These are phyloP conservation scores for Hygrophila difformis DNA, from an alignment of 257 asterid species.

Conservation along the genomic window DNA sequence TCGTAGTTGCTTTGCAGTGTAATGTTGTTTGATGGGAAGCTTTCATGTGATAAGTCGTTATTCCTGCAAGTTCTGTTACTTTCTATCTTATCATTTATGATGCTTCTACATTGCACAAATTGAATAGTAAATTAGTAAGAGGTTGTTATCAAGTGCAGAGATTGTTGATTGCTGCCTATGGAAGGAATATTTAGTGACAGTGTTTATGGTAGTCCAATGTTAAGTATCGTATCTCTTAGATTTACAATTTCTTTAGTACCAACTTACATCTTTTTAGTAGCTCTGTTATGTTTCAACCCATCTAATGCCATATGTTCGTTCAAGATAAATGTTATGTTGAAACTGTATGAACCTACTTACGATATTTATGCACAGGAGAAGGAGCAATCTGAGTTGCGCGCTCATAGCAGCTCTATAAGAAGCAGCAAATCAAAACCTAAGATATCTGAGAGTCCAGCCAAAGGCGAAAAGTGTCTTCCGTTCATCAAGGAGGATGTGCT, in stretches of 20 bases:
- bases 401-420: conserved; percentile 57
- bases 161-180: conserved; percentile 1
- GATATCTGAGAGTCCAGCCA: conserved; percentile 32
- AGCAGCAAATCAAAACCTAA: conserved; percentile 30
- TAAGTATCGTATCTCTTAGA: conserved; percentile 1
- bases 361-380: conserved; percentile 65
- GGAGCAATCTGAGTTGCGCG: conserved; percentile 91
- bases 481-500: conserved; percentile 87
- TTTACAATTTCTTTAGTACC: background rate
- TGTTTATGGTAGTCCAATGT: background rate
- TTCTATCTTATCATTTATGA: too few species aligned
- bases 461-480: conserved; percentile 44
- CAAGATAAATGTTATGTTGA: too few species aligned
- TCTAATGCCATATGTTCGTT: too few species aligned
- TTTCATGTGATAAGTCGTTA: too few species aligned
- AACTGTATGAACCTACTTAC: too few species aligned
- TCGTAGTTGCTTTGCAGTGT: too few species aligned
- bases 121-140: background rate
- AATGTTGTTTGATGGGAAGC: too few species aligned
- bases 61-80: too few species aligned
- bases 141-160: background rate
- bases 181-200: too few species aligned
- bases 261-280: conserved; percentile 3
- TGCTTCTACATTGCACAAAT: background rate
- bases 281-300: too few species aligned